Base-by-base conservation (phyloP, 495 filamentous ascomycete species). In the Podospora australis region DNA sequence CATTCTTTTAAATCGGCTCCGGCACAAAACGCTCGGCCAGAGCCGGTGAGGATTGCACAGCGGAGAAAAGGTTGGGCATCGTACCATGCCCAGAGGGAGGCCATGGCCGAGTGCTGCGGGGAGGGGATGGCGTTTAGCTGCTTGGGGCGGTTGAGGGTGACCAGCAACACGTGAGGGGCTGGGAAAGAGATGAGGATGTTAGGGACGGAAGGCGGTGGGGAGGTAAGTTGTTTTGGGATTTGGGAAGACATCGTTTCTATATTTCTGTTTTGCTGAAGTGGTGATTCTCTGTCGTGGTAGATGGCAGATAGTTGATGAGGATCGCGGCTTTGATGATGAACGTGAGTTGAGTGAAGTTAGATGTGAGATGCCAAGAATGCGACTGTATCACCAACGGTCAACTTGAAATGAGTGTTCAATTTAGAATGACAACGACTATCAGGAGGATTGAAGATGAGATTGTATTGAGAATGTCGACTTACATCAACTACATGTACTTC, bases 61-160 rank as follows among this genome's bases (percentile, higher is more conserved):
- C 73, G 70, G 11, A 84, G 72, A 0, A 62, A 52, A 2, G 77
- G 77, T 56, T 81, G 72, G 14, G 44, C 51, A 52, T 86, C 82
- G 62, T 71, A 78, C 81, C 81, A 84, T 3, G 52, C 53, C 65
- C 69, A 84, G 2, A 84, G 60, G 1, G 40, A 32, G 30, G 74
- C 68, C 22, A 83, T 68, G 44, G 74, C 71, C 46, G 56, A 51
- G 66, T 83, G 77, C 36, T 72, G 70, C 3, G 65, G 53, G 4
- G 60, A 60, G 38, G 68, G 68, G 57, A 84, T 74, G 48, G 74
- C 71, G 68, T 86, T 86, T 52, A 85, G 74, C 20, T 67, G 57
- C 23, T 63, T 55, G 4, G 80, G 77, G 2, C 80, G 75, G 67
- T 80, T 79, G 62, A 86, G 72, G 0, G 80, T 83, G 22, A 81